Base-by-base conservation (phyloP, 2,329 filamentous ascomycete genomes). In the Alternaria brassicicola region DNA sequence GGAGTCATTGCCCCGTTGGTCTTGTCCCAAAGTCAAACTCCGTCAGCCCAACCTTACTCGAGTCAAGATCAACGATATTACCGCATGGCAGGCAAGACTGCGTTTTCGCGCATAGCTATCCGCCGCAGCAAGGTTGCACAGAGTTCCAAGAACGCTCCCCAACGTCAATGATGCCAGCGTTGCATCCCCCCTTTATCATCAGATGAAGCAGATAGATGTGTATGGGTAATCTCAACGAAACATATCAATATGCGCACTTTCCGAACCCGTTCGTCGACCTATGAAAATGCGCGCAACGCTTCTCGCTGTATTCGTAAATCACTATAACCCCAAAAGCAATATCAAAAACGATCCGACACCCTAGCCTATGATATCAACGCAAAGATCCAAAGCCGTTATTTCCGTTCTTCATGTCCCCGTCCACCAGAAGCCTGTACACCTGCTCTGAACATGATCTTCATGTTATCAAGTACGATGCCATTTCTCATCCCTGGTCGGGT, bases 121-220 rank as follows among this genome's bases (percentile, higher is more conserved):
- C 50, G 50, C 45, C 25, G 17, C 51, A 31, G 35, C 55, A 48
- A 52, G n/a, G 46, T 58, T 42, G 25, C 48, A 61, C 55, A 8
- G 46, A 35, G 28, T 50, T 23, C 23, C 50, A 17, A 31, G 38
- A 39, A 30, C 46, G 35, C n/a, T 46, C 17, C 43, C 28, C 26
- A 46, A 31, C 43, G 28, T 33, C 43, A 33, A 23, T 23, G 17
- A 31, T 46, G n/a, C 10, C 43, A 47, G 43, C 28, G 30, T 33
- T n/a, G 12, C 31, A 21, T 25, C 5, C 30, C 43, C 43, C 30
- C 9, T 19, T 42, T 25, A 33, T 21, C 21, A 23, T 47, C 30
- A n/a, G 43, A 23, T 25, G 42, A 33, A 25, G 12, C 28, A 23
- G 19, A 28, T 13, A 25, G 17, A 25, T 28, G 13, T 35, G 19